Conservation (phyloP, 2,329 filamentous ascomycete species). For the Knufia petricola region DNA sequence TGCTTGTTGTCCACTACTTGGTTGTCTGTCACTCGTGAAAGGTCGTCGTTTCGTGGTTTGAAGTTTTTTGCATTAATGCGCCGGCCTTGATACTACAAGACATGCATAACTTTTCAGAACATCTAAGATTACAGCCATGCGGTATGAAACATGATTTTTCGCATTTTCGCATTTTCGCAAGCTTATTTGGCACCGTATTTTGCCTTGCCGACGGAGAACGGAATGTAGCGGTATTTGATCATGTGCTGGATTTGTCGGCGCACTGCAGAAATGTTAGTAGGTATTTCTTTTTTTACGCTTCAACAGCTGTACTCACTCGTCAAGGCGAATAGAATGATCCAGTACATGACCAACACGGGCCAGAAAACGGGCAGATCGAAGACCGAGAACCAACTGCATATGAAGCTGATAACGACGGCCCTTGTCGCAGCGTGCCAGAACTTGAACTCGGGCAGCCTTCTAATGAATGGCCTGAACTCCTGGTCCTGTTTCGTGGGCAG, state of each 20-base stretch:
- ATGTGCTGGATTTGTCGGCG: slow-evolving; percentile 99
- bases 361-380: slow-evolving; percentile 99
- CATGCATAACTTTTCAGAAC: too few species aligned
- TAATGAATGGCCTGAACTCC: slow-evolving; percentile 95
- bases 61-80: too few species aligned
- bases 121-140: too few species aligned
- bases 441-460: slow-evolving; percentile 95
- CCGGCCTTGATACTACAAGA: too few species aligned
- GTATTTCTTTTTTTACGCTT: slow-evolving; percentile 13
- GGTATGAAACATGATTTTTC: too few species aligned
- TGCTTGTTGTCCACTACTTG: too few species aligned
- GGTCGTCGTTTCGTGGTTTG: too few species aligned
- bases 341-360: slow-evolving; percentile 97
- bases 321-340: slow-evolving; percentile 90
- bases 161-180: too few species aligned
- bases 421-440: slow-evolving; percentile 97
- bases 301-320: slow-evolving; percentile 60
- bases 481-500: slow-evolving; percentile 94
- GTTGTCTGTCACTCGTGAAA: too few species aligned
- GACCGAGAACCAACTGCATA: slow-evolving; percentile 84
- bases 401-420: slow-evolving; percentile 70
- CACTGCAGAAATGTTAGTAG: slow-evolving; percentile 53
- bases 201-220: slow-evolving; percentile 84
- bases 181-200: slow-evolving; percentile 46
- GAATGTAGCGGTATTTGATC: slow-evolving; percentile 99